Conservation (phyloP, 2,329 filamentous ascomycete genomes). For the Aspergillus neotritici region DNA sequence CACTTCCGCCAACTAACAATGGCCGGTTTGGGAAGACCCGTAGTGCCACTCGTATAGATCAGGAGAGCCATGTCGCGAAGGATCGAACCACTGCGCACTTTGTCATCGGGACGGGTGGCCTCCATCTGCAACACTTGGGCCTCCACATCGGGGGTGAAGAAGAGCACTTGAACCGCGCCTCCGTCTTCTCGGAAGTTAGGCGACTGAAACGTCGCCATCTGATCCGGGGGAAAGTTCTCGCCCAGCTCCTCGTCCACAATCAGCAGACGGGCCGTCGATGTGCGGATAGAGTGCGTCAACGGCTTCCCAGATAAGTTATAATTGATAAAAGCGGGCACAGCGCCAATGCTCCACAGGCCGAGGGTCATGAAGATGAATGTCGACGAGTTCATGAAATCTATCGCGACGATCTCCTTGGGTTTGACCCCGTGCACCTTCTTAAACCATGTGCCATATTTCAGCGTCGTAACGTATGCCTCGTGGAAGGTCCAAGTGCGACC, state of each 20-base stretch:
- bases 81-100: conserved; percentile 48
- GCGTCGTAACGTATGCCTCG: conserved; percentile 63
- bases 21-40: conserved; percentile 74
- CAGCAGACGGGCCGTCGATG: conserved; percentile 61
- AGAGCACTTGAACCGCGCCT: conserved; percentile 52
- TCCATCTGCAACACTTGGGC: conserved; percentile 49
- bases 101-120: conserved; percentile 55
- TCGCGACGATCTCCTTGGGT: conserved; percentile 68
- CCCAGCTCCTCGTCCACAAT: conserved; percentile 65
- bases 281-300: conserved; percentile 66
- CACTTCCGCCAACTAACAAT: conserved; percentile 69
- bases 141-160: conserved; percentile 57
- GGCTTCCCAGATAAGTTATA: conserved; percentile 71
- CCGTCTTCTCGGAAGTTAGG: conserved; percentile 39
- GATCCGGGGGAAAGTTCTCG: conserved; percentile 43
- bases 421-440: conserved; percentile 58
- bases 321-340: conserved; percentile 79
- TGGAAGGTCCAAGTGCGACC: conserved; percentile 66
- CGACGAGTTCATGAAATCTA: conserved; percentile 78
- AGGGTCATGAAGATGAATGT: conserved; percentile 69
- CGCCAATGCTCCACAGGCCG: conserved; percentile 77
- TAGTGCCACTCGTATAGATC: conserved; percentile 83
- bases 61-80: conserved; percentile 60
- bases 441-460: conserved; percentile 73
- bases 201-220: conserved; percentile 36